Evolutionary conservation across 805 yeast genomes (phyloP).

Genomic region (Yamadazyma olivae): DNA sequence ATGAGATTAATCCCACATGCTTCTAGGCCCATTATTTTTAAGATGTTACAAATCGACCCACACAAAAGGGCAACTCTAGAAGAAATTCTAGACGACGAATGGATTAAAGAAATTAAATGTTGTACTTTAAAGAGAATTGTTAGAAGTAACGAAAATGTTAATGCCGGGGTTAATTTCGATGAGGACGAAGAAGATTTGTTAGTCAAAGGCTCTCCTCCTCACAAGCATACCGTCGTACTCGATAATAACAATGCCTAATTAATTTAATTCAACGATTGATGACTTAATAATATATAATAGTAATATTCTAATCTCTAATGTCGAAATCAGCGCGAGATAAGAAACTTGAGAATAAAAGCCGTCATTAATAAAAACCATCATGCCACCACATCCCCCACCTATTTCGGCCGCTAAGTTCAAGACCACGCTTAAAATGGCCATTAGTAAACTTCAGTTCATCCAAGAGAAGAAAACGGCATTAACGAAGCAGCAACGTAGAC

Average conservation of each 20-base stretch:
- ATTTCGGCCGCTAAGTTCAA: slow-evolving; percentile 34
- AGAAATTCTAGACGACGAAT: slow-evolving; percentile 65
- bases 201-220: slow-evolving; percentile 35
- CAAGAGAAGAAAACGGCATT: slow-evolving; percentile 74
- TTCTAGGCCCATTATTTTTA: slow-evolving; percentile 69
- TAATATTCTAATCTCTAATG: neutral
- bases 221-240: slow-evolving; percentile 37
- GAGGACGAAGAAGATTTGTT: slow-evolving; percentile 37
- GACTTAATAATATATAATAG: neutral
- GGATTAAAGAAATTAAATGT: slow-evolving; percentile 61
- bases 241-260: slow-evolving; percentile 11
- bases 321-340: too few species aligned
- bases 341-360: too few species aligned
- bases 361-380: too few species aligned
- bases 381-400: slow-evolving; percentile 21
- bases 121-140: slow-evolving; percentile 48
- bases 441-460: slow-evolving; percentile 63
- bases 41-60: slow-evolving; percentile 64
- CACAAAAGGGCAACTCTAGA: slow-evolving; percentile 59
- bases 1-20: slow-evolving; percentile 83
- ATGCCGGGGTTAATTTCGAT: slow-evolving; percentile 22
- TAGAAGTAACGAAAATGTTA: slow-evolving; percentile 16
- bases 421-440: slow-evolving; percentile 60
- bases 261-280: slow-evolving; percentile 1
- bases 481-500: slow-evolving; percentile 70